Evolutionary conservation across 331 rosid species (phyloP), one percentile per base, ranked within the genome.

Genomic region (Phaseolus coccineus): DNA sequence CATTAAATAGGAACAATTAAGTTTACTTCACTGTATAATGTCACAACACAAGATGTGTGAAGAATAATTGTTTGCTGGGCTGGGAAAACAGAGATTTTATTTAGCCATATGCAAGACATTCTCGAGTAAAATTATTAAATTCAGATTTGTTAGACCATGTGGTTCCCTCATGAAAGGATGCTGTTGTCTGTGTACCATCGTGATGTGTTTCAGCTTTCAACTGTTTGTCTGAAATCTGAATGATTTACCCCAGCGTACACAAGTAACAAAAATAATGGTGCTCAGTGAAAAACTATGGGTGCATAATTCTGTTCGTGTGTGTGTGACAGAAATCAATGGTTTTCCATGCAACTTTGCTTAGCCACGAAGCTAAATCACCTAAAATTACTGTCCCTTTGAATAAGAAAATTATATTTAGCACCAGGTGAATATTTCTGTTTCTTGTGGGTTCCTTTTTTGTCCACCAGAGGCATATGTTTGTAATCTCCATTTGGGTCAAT

Each of bases 11-110:
- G 64, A 56, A 47, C 68, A 35, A 42, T 33, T n/a, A 40, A 19
- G 39, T 35, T 19, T 28, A 30, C 15, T 47, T 76, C 68, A 13
- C 27, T 19, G 3, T 62, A 14, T 50, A 71, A 16, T 58, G 69
- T 63, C 55, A 12, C 79, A 71, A 77, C 63, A 16, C 79, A 71
- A 77, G 74, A 70, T 47, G 79, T 63, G 79, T 70, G 39, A 27
- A 44, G 74, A 77, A 24, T 77, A 74, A 48, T 73, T 73, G 5
- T 47, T 51, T 13, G 35, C 31, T 72, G 76, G 63, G 50, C 70
- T 50, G 4, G 15, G 30, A 61, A 79, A 59, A 59, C 64, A 13
- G 25, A 59, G 11, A 33, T 59, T 61, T 50, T 71, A 31, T 14
- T 48, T 59, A 40, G 71, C 28, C 31, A 10, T 59, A 61, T 61